Percentiles rank a stretch among this genome's conserved stretches.
Conservation (phyloP, 495 filamentous ascomycete species). For the Cercophora sp. region DNA sequence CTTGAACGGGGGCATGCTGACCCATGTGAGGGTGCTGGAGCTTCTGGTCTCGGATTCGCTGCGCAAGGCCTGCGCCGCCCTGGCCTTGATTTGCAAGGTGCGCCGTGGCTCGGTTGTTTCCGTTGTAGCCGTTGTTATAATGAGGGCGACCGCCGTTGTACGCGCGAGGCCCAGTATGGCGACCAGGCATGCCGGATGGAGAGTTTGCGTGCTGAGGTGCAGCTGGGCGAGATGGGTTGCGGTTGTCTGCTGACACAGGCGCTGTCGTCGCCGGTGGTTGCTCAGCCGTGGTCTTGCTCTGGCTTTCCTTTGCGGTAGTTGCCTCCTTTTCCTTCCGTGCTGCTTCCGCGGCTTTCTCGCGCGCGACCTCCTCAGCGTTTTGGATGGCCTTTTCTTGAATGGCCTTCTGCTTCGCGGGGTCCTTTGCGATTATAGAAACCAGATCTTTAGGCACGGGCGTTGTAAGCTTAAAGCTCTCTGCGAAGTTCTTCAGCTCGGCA, state of each 20-base stretch:
- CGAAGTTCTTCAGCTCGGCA: conserved; percentile 92
- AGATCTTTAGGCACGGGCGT: conserved; percentile 89
- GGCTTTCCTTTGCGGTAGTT: conserved; percentile 28
- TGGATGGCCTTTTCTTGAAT: conserved; percentile 82
- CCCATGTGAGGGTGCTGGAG: conserved; percentile 33
- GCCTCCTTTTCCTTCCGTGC: conserved; percentile 39
- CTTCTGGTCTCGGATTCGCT: conserved; percentile 45
- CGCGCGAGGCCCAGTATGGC: conserved; percentile 28
- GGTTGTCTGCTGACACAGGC: conserved; percentile 26
- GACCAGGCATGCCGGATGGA: conserved; percentile 29
- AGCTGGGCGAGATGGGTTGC: conserved; percentile 23
- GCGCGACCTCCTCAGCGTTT: conserved; percentile 60
- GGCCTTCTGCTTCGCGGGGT: conserved; percentile 82
- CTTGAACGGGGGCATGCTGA: conserved; percentile 34
- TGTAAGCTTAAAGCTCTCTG: conserved; percentile 84
- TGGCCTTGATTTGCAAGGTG: conserved; percentile 34
- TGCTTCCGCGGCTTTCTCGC: conserved; percentile 33
- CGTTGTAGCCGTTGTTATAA: conserved; percentile 25
- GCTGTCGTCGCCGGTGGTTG: conserved; percentile 18
- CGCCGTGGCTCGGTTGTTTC: conserved; percentile 34
- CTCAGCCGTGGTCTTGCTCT: conserved; percentile 30
- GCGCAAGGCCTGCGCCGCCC: conserved; percentile 34
- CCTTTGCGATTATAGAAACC: conserved; percentile 92
- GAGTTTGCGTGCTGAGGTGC: conserved; percentile 31
- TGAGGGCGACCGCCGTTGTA: conserved; percentile 30